A percentile compares a stretch with the other conserved stretches of the same genome.
phyloP scores from a whole-genome alignment of 1,139 yeast species.

The Blastobotrys proliferans region DNA sequence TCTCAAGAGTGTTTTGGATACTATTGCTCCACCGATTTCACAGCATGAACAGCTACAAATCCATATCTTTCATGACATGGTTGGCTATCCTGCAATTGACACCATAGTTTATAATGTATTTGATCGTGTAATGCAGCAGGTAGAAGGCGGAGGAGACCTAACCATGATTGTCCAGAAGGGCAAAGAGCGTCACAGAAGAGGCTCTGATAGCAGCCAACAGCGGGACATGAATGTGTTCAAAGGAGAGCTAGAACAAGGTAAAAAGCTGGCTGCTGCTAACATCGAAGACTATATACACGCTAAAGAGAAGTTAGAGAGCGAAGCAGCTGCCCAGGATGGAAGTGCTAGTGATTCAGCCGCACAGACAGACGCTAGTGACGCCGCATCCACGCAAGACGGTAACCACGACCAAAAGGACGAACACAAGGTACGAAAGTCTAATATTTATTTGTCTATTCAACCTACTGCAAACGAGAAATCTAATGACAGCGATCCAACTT shows the following conservation, averaged over 20 bases:
- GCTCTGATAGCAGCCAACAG: slow-evolving; percentile 34
- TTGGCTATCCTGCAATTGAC: slow-evolving; percentile 65
- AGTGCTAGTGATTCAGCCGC: slow-evolving; percentile 14
- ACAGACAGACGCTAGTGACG: slow-evolving; percentile 11
- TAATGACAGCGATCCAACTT: slow-evolving; percentile 19
- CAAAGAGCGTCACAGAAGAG: slow-evolving; percentile 36
- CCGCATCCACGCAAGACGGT: not conserved
- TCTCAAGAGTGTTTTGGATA: slow-evolving; percentile 39
- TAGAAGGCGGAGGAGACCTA: slow-evolving; percentile 72
- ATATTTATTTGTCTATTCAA: slow-evolving; percentile 75
- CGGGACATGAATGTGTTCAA: slow-evolving; percentile 64
- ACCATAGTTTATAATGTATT: slow-evolving; percentile 64
- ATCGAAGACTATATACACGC: slow-evolving; percentile 55
- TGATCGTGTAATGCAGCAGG: slow-evolving; percentile 82
- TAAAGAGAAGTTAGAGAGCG: not conserved
- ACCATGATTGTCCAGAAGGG: slow-evolving; percentile 49
- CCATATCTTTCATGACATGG: slow-evolving; percentile 79
- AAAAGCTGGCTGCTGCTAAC: slow-evolving; percentile 81
- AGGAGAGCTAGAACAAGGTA: slow-evolving; percentile 83
- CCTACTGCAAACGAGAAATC: slow-evolving; percentile 48
- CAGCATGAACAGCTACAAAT: slow-evolving; percentile 74
- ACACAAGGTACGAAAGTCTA: slow-evolving; percentile 44
- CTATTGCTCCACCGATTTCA: slow-evolving; percentile 51
- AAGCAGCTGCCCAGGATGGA: not conserved
- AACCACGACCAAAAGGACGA: slow-evolving; percentile 10